These are phyloP conservation scores for Colletotrichum sp. DNA, from an alignment of 2,329 filamentous ascomycete genomes.

Conservation along the genomic window DNA sequence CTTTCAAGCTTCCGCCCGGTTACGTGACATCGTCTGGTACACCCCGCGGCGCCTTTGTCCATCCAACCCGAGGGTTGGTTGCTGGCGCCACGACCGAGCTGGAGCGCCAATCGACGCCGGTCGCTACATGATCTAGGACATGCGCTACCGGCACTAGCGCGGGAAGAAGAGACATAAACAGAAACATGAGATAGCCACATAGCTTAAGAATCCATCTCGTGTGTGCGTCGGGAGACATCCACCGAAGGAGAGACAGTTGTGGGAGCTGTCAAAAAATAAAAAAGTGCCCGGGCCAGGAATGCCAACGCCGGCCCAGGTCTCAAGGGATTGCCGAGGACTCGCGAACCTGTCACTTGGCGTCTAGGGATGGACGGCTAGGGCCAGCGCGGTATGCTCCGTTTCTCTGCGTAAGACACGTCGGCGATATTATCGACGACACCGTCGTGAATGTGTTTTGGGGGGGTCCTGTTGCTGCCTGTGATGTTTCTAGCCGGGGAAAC, in stretches of 20 bases:
- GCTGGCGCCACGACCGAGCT: neutral
- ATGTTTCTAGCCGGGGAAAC: neutral
- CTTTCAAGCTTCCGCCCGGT: neutral
- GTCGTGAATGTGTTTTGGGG: neutral
- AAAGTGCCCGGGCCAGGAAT: neutral
- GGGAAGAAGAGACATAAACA: neutral
- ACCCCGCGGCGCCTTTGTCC: neutral
- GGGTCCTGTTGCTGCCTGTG: neutral
- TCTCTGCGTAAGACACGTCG: neutral
- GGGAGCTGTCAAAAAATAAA: neutral
- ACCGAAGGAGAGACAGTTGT: neutral
- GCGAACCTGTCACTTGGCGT: neutral
- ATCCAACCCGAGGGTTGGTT: neutral
- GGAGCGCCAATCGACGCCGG: neutral
- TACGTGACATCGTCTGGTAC: neutral
- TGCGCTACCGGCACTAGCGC: neutral
- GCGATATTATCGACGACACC: neutral
- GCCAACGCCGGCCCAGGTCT: neutral
- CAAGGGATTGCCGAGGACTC: neutral
- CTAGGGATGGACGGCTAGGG: neutral
- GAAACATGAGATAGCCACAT: neutral
- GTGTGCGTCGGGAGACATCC: neutral
- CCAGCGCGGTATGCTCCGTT: neutral
- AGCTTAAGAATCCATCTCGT: neutral
- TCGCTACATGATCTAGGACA: neutral